Base-by-base conservation (phyloP, 306 rosid genomes). In the Trichosanthes cucumerina region DNA sequence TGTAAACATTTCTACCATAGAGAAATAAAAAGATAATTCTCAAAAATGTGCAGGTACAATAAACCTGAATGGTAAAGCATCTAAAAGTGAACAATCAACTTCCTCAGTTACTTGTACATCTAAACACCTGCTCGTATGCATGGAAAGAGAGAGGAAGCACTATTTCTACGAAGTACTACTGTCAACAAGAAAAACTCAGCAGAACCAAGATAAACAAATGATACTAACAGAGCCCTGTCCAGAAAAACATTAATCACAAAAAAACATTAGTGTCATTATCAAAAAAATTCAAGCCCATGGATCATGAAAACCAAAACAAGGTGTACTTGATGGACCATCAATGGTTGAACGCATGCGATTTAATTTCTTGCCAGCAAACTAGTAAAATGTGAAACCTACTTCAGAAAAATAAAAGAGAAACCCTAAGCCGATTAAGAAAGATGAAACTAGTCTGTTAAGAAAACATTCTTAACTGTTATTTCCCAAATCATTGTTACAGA, bases 1-100 rank as follows among this genome's bases (percentile, higher is more conserved):
- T 63, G 56, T 88, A 23, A 68, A 80, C 77, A 63, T 60, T 64
- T 38, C 49, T 24, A 57, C 82, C 19, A 79, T 26, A 73, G 28
- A 50, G 0, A 50, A 31, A 4, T 26, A 31, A 49, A 74, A n/a
- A 7, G 78, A 50, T 16, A 10, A 74, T 49, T 74, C 78, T 16
- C 26, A 50, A n/a, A 31, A 33, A 72, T 28, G 60, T 31, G 44
- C 63, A 74, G 63, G 78, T 50, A 74, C 63, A 50, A 52, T 50
- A 16, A 74, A 74, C 28, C 47, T 50, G 44, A 74, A 31, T 33
- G 63, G 47, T 52, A 74, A 49, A 31, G 63, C 31, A 49, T 52
- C 63, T 50, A 74, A 74, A 33, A 31, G 26, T 74, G 44, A 50
- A 74, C 47, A 73, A 47, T 73, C 23, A 72, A 70, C 77, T 69